phyloP scores from a whole-genome alignment of 73 alveolate genomes.

The Blepharisma stoltei region DNA sequence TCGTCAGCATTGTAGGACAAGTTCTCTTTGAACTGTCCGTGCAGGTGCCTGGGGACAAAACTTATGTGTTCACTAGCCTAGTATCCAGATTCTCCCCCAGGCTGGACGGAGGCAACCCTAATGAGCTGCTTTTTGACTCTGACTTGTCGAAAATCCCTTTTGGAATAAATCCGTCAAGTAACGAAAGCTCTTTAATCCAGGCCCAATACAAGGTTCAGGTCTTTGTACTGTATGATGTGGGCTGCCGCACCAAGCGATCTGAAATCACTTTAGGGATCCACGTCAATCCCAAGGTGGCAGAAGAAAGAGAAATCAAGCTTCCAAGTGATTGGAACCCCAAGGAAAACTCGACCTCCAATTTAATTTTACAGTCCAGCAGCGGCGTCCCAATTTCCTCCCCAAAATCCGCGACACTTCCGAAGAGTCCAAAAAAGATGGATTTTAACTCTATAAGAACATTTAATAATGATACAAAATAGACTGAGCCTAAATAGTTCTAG shows the following conservation, averaged over 20 bases:
- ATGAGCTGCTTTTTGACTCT: neutral
- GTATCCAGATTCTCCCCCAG: neutral
- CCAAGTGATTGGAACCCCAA: constrained; percentile 16
- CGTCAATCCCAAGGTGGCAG: neutral
- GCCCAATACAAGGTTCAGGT: constrained; percentile 9
- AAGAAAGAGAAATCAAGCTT: neutral
- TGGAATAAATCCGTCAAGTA: constrained; percentile 6
- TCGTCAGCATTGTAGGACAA: neutral
- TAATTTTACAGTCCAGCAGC: too few species aligned
- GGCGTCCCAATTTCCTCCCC: too few species aligned
- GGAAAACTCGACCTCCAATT: too few species aligned
- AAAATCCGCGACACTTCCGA: too few species aligned
- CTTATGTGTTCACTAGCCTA: neutral
- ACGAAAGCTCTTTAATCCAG: neutral
- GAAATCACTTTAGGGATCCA: neutral
- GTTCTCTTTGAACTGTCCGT: neutral
- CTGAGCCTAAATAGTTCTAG: too few species aligned
- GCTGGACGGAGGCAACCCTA: neutral
- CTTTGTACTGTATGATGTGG: constrained; percentile 13
- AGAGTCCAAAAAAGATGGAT: too few species aligned
- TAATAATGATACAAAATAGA: too few species aligned
- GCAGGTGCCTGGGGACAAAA: constrained; percentile 11
- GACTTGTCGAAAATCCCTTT: neutral
- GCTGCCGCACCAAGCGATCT: constrained; percentile 8
- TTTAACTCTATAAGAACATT: too few species aligned